Evolutionary conservation across 1,139 yeast genomes (phyloP).

Genomic region (Pneumocystis murina): DNA sequence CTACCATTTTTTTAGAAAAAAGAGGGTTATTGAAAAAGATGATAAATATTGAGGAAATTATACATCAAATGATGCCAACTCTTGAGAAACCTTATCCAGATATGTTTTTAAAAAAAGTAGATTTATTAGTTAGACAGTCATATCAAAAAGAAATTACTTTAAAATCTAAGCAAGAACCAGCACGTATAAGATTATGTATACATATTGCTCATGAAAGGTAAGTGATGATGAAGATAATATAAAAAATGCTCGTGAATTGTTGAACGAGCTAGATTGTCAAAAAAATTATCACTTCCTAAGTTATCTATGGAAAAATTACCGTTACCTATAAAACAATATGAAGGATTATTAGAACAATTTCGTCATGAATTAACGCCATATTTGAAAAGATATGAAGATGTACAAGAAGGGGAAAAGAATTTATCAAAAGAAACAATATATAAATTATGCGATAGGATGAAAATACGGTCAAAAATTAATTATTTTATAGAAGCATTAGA

Average conservation of each 20-base stretch:
- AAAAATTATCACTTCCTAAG: background rate
- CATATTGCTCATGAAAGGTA: background rate
- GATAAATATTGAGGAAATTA: slow-evolving; percentile 2
- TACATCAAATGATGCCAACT: slow-evolving; percentile 6
- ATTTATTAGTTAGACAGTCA: slow-evolving; percentile 5
- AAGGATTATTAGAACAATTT: background rate
- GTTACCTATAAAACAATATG: background rate
- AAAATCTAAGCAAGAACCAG: slow-evolving; percentile 8
- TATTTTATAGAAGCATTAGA: background rate
- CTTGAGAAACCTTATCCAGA: slow-evolving; percentile 5
- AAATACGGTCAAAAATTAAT: background rate
- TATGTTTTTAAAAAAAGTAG: slow-evolving; percentile 1
- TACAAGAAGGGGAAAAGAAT: background rate
- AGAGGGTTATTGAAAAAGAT: background rate
- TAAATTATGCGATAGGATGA: background rate
- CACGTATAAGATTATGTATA: slow-evolving; percentile 2
- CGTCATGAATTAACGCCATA: background rate
- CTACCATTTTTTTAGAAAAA: background rate
- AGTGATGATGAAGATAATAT: background rate
- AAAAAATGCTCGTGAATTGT: background rate
- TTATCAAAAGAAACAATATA: background rate
- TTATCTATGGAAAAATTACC: background rate
- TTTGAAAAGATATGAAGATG: background rate
- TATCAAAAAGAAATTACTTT: slow-evolving; percentile 3
- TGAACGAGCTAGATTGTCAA: background rate